Base-by-base conservation (phyloP, 495 filamentous ascomycete genomes). In the Glonium stellatum region DNA sequence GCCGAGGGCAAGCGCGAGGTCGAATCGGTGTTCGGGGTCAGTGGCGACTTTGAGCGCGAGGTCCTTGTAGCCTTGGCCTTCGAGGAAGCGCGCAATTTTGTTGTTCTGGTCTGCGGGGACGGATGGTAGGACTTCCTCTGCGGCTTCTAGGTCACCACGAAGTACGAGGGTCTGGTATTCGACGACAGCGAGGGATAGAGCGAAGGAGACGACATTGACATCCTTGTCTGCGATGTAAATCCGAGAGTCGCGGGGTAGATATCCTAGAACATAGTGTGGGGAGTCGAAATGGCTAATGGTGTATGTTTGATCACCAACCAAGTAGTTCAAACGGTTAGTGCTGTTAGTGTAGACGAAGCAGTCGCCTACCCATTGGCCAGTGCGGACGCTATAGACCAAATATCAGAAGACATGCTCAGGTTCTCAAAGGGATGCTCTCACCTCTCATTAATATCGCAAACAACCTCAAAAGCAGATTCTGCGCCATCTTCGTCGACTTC, bases 311-410 rank as follows among this genome's bases (percentile, higher is more conserved):
- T 97, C 93, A 54, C 93, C 95, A 36, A 99, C 93, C 21, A 99
- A 84, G 74, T 97, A 97, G 79, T 97, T 99, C 60, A 99, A 77
- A 55, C 93, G 88, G 80, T 97, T 97, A 25, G 92, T 96, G 66
- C 83, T 86, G 78, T 91, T 97, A 27, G 93, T 97, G 79, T 97
- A 99, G 70, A 97, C 92, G 78, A 99, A 93, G 76, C 92, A 96
- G 73, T 99, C 93, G 23, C 93, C 93, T 58, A 99, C 86, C 93
- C 93, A 99, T 76, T 93, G 85, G 48, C 90, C 93, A n/a, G 95
- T 96, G 50, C 88, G 86, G 47, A 97, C 89, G 62, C 84, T 88
- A 57, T 27, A 6, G 3, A 19, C 21, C n/a, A 54, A 58, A 59
- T 54, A 47, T 15, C 13, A 34, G 10, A 21, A 12, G 18, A 34